Evolutionary conservation across 768 basidiomycete genomes (phyloP), one percentile per base, ranked within the genome.

Genomic region (Phaffia tasmanica): DNA sequence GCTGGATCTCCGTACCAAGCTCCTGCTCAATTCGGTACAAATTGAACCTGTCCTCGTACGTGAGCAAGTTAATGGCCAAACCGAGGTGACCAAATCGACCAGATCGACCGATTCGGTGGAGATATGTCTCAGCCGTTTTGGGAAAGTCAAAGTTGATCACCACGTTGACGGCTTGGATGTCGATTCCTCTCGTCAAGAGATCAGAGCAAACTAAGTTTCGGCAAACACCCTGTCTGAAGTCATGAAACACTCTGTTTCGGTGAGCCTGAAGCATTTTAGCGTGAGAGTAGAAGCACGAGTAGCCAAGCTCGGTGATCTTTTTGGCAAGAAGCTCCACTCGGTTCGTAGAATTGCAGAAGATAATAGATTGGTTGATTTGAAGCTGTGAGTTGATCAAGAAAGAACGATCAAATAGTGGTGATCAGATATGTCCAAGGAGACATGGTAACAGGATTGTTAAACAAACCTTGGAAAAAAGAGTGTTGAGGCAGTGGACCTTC

Each of bases 341-440:
- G 81, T 97, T 95, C 74, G 94, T 99, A 71, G 94, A 97, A 82
- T 99, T 99, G 80, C 94, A 99, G 80, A 99, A 99, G 76, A 99
- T 99, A 79, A 99, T 98, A 68, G 94, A 97, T 80, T 99, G 94
- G 79, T 99, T 99, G 81, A 99, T 99, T 93, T 98, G 94, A 60
- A 99, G 84, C 90, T 97, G 75, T 16, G 66, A 48, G 53, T n/a
- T 25, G 18, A 46, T 15, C 53, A 48, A 48, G 46, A 48, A 63
- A 47, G 11, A 55, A 4, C 15, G 35, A 42, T 23, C 8, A 21
- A 7, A 16, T 29, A 14, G 49, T 25, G 32, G 19, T 57, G 54
- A 7, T 25, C n/a, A 50, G 8, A 42, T 71, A 11, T 42, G 30
- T 35, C 18, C 29, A 25, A n/a, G 21, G 30, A 2, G 27, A 9